Evolutionary conservation across 352 stramenopile species (phyloP), one percentile per base, ranked within the genome.

Genomic region (Globisporangium canariense): DNA sequence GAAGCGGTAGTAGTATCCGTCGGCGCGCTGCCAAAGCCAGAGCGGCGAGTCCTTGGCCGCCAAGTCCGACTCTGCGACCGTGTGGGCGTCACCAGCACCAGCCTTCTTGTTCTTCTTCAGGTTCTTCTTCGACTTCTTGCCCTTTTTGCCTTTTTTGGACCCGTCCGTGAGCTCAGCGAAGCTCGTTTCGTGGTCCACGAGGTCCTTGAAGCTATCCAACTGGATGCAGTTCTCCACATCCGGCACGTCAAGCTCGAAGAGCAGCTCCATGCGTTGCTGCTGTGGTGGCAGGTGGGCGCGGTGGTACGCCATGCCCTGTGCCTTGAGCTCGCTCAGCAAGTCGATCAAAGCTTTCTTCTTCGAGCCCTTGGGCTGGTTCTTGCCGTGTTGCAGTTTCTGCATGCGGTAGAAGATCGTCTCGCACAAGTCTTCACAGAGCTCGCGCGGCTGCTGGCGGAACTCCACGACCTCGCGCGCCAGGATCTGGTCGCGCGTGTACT

Each of bases 311-410:
- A 97, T 81, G 0, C 93, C 94, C 25, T 97, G 88, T 1, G 77
- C 75, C 59, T 96, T 92, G 2, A 98, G 70, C 60, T 93, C 92
- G 11, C 75, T 69, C 6, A 99, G 87, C 20, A 99, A 73, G 66
- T 99, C 97, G 28, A 98, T 87, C 5, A 99, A 73, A 16, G 97
- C 97, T 62, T 98, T 91, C 79, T 99, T 97, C 76, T 99, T 99
- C 28, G 98, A 94, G 52, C 90, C 92, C 76, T 98, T 98, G 0
- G 94, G 94, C 18, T 91, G 70, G 36, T 95, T 97, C 28, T 75
- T 76, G 16, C 71, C 68, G 56, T 96, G 81, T 61, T 93, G 86
- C 0, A 88, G 71, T 43, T 87, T 90, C 34, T 77, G 74, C 70
- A 99, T 98, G n/a, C 97, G 88, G 45, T 95, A 94, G 69, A 99